Percentiles rank a stretch among this genome's conserved stretches.
Evolutionary conservation across 2,329 filamentous ascomycete genomes (phyloP).

Genomic region (Emmonsiellopsis sp.): DNA sequence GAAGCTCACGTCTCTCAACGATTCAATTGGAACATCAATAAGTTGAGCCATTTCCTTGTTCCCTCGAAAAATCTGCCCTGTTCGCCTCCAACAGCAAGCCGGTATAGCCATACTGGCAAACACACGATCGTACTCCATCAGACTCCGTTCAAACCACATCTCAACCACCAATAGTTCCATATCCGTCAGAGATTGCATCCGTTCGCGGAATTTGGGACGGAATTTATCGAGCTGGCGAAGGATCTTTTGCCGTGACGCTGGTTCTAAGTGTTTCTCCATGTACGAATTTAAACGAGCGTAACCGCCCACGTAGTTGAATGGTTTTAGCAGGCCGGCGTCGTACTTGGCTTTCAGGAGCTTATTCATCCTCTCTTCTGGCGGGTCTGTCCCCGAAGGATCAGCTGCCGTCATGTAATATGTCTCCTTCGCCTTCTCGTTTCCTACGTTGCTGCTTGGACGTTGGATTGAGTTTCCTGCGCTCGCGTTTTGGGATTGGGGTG

Average conservation of each 20-base stretch:
- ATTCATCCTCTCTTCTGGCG: slow-evolving; percentile 90
- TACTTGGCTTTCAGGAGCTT: slow-evolving; percentile 92
- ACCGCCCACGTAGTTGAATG: slow-evolving; percentile 97
- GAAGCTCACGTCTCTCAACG: slow-evolving; percentile 71
- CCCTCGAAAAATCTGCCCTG: slow-evolving; percentile 91
- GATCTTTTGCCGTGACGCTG: slow-evolving; percentile 80
- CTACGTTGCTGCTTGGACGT: slow-evolving; percentile 52
- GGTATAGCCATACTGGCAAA: slow-evolving; percentile 99
- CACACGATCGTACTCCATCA: slow-evolving; percentile 97
- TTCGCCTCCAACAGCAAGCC: slow-evolving; percentile 92
- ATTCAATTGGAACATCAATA: slow-evolving; percentile 85
- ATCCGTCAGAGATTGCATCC: slow-evolving; percentile 85
- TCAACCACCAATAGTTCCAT: slow-evolving; percentile 91
- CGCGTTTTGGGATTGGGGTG: slow-evolving; percentile 22
- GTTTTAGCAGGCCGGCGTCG: slow-evolving; percentile 85
- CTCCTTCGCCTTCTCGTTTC: slow-evolving; percentile 63
- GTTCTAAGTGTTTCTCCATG: slow-evolving; percentile 80
- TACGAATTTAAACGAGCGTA: slow-evolving; percentile 85
- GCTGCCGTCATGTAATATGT: slow-evolving; percentile 93
- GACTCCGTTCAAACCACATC: slow-evolving; percentile 96
- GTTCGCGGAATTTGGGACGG: slow-evolving; percentile 88
- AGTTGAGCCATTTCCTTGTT: slow-evolving; percentile 99
- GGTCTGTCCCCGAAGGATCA: slow-evolving; percentile 78
- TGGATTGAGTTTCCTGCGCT: slow-evolving; percentile 46
- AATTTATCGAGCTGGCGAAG: slow-evolving; percentile 86